phyloP scores from a whole-genome alignment of 495 filamentous ascomycete species.

The Parathielavia appendiculata region DNA sequence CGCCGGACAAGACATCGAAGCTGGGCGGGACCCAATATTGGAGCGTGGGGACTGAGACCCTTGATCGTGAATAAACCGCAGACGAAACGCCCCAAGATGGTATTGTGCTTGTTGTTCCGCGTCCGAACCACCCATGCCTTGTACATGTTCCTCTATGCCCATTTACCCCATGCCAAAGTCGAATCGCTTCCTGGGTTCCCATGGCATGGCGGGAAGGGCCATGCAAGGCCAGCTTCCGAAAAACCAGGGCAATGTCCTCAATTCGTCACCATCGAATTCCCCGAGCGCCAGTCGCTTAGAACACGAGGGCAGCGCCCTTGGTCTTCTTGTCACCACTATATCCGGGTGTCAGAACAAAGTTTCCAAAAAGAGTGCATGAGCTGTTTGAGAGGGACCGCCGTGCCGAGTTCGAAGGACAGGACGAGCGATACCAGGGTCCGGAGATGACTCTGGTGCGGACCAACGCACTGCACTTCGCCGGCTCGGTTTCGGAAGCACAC shows the following conservation, averaged over 20 bases:
- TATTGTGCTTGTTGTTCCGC: constrained; percentile 36
- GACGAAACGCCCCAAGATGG: constrained; percentile 38
- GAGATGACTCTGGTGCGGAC: not conserved
- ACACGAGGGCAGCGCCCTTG: constrained; percentile 99
- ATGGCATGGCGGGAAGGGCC: constrained; percentile 27
- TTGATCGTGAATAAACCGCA: constrained; percentile 32
- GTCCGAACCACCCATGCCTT: constrained; percentile 36
- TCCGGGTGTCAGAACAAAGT: constrained; percentile 22
- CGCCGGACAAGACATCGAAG: not conserved
- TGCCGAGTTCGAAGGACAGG: not conserved
- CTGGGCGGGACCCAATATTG: not conserved
- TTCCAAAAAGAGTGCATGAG: not conserved
- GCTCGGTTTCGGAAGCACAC: not conserved
- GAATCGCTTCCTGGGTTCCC: constrained; percentile 26
- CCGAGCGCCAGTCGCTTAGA: constrained; percentile 54
- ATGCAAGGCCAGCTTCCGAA: constrained; percentile 30
- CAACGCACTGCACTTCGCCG: not conserved
- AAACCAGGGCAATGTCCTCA: constrained; percentile 27
- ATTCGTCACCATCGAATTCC: constrained; percentile 25
- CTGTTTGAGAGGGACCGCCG: constrained; percentile 16
- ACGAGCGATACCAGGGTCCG: too few relatives aligned
- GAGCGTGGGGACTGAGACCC: constrained; percentile 23
- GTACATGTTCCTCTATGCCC: constrained; percentile 34
- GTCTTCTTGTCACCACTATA: constrained; percentile 99
- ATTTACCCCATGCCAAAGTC: constrained; percentile 30